A percentile compares a stretch with the other conserved stretches of the same genome.
phyloP scores from a whole-genome alignment of 1,139 yeast species.

The Yamadazyma friedrichii region DNA sequence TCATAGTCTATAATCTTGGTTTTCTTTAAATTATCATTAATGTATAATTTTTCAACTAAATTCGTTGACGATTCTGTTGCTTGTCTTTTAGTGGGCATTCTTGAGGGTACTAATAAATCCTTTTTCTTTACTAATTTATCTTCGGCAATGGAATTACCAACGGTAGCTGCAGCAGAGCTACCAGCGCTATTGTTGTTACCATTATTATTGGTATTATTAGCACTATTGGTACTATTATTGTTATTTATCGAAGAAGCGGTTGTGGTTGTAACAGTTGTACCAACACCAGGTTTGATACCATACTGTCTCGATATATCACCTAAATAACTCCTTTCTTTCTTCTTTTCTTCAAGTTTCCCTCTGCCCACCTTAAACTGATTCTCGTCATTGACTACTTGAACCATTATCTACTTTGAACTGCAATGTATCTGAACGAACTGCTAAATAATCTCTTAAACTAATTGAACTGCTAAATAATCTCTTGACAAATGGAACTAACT shows the following conservation, averaged over 20 bases:
- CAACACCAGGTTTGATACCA: conserved; percentile 17
- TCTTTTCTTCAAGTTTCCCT: conserved; percentile 19
- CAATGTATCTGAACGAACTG: neutral
- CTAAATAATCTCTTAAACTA: no score
- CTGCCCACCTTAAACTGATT: conserved; percentile 40
- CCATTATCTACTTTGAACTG: conserved; percentile 21
- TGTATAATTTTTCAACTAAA: conserved; percentile 44
- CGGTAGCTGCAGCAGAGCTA: neutral
- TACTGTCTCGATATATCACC: conserved; percentile 46
- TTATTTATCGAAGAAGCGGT: conserved; percentile 18
- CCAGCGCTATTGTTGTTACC: neutral
- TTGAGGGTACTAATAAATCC: conserved; percentile 29
- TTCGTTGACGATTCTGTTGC: conserved; percentile 56
- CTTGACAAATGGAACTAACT: no score
- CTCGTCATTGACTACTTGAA: conserved; percentile 41
- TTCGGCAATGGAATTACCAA: neutral
- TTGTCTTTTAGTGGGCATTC: conserved; percentile 55
- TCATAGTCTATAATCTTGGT: conserved; percentile 48
- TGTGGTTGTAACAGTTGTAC: conserved; percentile 13
- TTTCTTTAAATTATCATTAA: conserved; percentile 26
- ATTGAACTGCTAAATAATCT: no score
- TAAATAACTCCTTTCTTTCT: conserved; percentile 26
- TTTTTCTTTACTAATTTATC: conserved; percentile 14
- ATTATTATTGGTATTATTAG: no score
- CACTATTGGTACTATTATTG: neutral